Evolutionary conservation across 2,329 filamentous ascomycete species (phyloP).

Genomic region (Trichoderma hamatum): DNA sequence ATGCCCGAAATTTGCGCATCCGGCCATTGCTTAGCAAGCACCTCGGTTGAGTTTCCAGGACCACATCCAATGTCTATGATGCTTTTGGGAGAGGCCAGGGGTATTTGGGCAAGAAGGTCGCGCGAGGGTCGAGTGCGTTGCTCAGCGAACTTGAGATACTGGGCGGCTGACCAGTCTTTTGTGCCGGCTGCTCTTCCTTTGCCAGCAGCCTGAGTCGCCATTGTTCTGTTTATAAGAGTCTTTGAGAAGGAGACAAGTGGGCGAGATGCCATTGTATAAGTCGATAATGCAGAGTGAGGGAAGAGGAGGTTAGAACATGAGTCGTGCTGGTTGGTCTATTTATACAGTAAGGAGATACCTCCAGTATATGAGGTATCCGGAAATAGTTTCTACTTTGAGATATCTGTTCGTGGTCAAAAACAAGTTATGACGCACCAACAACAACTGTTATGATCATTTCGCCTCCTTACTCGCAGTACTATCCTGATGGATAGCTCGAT

Average conservation of each 20-base stretch:
- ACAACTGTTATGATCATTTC: neutral
- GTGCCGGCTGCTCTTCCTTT: conserved; percentile 23
- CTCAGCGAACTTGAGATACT: conserved; percentile 59
- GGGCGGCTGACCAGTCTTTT: conserved; percentile 54
- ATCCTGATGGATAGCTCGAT: neutral
- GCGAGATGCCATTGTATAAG: conserved; percentile 8
- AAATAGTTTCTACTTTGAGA: neutral
- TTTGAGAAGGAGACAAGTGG: neutral
- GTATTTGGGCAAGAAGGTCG: conserved; percentile 56
- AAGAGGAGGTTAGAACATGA: neutral
- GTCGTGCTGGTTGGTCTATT: neutral
- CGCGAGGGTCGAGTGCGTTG: conserved; percentile 57
- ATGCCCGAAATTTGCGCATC: conserved; percentile 52
- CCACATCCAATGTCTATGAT: conserved; percentile 64
- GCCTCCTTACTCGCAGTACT: neutral
- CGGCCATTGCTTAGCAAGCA: conserved; percentile 53
- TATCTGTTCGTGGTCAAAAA: neutral
- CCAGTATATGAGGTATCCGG: neutral
- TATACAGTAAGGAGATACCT: neutral
- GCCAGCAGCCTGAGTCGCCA: conserved; percentile 11
- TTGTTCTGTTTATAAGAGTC: conserved; percentile 10
- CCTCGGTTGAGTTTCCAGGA: conserved; percentile 59
- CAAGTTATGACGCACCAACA: neutral
- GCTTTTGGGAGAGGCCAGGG: conserved; percentile 42
- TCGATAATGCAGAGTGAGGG: neutral